Evolutionary conservation across 1,139 yeast species (phyloP), one percentile per base, ranked within the genome.

Genomic region (Nakaseomyces bracarensis): DNA sequence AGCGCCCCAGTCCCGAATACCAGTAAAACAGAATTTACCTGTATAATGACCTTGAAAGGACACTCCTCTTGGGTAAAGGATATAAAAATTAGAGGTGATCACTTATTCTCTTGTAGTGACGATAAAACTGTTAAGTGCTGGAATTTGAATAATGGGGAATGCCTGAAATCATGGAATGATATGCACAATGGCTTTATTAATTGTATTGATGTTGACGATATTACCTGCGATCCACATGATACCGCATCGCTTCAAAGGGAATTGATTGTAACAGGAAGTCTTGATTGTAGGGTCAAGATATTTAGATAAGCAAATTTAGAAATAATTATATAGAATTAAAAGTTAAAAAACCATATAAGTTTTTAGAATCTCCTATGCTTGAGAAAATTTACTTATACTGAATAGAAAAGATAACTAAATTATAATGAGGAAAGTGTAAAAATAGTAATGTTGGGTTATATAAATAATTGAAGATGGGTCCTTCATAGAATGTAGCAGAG

Each of bases 41-140:
- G 75, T 26, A 59, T 87, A 1, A 69, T 73, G 16, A 65, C 71
- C 35, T 66, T 81, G 43, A 57, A 62, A 11, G 96, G 94, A 1
- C 97, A 89, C 61, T 77, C 79, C 44, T 84, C 94, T 14, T 89
- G 97, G 97, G 83, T 89, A 1, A 76, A 83, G 48, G 73, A 79
- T 9, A 29, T 53, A 11, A 28, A 45, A 13, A 35, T 40, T 9
- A 56, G 86, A 14, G 69, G 68, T 8, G 66, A 84, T 39, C 95
- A 85, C 60, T 61, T 89, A 19, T 69, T 83, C 36, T 78, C 87
- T 44, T 82, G 83, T 13, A 72, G 91, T 20, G 96, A 89, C 61
- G 97, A 89, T 60, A 79, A 79, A 50, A 68, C 78, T 1, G 73
- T 89, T 29, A 73, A 79, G 47, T 66, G 85, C 22, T 89, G 97